These are phyloP conservation scores for Citrus sinensis DNA, from an alignment of 345 rosid genomes.

Conservation along the genomic window DNA sequence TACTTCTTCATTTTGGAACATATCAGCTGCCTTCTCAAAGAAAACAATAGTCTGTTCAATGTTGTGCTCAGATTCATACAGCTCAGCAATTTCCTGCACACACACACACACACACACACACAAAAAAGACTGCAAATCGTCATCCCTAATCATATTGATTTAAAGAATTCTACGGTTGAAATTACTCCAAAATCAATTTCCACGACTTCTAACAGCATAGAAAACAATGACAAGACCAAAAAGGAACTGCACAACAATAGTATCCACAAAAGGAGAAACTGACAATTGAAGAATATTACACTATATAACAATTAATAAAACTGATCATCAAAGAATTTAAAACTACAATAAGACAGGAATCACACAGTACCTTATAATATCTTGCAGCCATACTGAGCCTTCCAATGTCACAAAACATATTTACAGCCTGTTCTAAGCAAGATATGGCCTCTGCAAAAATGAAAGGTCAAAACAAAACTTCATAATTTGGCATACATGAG, in stretches of 20 bases:
- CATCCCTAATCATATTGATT: neutral
- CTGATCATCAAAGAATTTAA: neutral
- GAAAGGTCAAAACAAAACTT: slow-evolving; percentile 1
- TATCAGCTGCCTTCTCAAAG: slow-evolving; percentile 82
- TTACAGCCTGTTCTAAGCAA: slow-evolving; percentile 84
- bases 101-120: neutral
- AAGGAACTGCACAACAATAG: neutral
- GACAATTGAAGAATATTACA: too few relatives aligned
- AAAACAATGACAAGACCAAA: neutral
- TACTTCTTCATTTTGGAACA: slow-evolving; percentile 78
- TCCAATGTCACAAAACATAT: slow-evolving; percentile 83
- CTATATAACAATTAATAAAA: neutral
- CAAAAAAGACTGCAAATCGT: neutral
- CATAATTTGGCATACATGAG: neutral
- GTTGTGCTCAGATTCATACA: slow-evolving; percentile 64
- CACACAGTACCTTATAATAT: slow-evolving; percentile 74
- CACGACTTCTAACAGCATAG: neutral
- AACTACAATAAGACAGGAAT: slow-evolving; percentile 8
- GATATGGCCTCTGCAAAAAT: slow-evolving; percentile 74
- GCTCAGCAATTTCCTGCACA: slow-evolving; percentile 79
- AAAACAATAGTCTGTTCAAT: slow-evolving; percentile 56
- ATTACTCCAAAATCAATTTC: neutral
- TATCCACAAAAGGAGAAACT: neutral
- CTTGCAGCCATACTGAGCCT: slow-evolving; percentile 99
- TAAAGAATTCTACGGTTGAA: neutral